Percentiles rank a stretch among this genome's conserved stretches.
Conservation (phyloP, 108 stramenopile species). For the Phaeodactylum tricornutum region DNA sequence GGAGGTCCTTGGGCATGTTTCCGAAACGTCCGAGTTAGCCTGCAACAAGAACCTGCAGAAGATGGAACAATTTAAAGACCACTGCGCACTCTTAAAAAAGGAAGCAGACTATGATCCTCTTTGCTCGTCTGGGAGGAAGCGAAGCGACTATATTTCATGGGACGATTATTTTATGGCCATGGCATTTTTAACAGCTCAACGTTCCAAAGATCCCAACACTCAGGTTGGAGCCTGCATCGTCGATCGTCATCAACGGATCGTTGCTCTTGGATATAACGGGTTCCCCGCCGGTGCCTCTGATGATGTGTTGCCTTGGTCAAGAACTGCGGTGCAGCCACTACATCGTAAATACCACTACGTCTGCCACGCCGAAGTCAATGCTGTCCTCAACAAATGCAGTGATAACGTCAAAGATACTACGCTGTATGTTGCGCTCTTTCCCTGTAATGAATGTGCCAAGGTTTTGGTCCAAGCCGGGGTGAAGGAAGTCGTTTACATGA, state of each 20-base stretch:
- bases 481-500: constrained; percentile 87
- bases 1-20: no score
- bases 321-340: no score
- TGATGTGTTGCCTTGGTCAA: constrained; percentile 88
- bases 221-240: constrained; percentile 93
- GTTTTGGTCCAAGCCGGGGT: constrained; percentile 92
- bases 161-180: constrained; percentile 93
- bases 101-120: constrained; percentile 53
- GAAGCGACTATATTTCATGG: constrained; percentile 73
- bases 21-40: no score
- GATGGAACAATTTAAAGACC: constrained; percentile 10
- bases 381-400: constrained; percentile 92
- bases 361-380: constrained; percentile 97
- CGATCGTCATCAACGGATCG: constrained; percentile 52
- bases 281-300: constrained; percentile 92
- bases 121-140: no score
- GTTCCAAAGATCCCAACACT: constrained; percentile 95
- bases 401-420: constrained; percentile 72
- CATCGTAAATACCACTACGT: constrained; percentile 97
- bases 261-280: constrained; percentile 97
- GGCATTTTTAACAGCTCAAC: constrained; percentile 87
- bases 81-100: constrained; percentile 9
- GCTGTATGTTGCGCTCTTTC: constrained; percentile 95
- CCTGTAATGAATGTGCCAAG: constrained; percentile 96
- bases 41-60: no score